Conservation (phyloP, 1,284 basidiomycete species). For the Melanopsichium pennsylvanicum region DNA sequence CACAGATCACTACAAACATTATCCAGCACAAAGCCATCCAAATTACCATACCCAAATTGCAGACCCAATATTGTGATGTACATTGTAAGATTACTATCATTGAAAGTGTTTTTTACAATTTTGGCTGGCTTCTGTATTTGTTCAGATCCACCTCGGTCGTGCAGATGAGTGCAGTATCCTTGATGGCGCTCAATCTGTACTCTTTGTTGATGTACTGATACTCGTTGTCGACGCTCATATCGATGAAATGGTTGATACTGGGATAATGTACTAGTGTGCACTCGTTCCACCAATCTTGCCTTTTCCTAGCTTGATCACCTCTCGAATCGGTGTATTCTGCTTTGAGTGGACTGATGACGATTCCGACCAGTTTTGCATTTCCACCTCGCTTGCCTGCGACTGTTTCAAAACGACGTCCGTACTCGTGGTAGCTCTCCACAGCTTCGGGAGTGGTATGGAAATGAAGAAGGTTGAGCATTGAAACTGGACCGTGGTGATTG, state of each 20-base stretch:
- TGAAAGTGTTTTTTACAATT: too few species aligned
- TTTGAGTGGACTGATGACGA: constrained; percentile 32
- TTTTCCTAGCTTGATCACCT: not conserved
- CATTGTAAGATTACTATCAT: too few species aligned
- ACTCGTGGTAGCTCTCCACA: constrained; percentile 38
- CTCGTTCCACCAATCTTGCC: constrained; percentile 48
- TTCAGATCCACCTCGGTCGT: constrained; percentile 32
- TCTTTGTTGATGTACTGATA: constrained; percentile 46
- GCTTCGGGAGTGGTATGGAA: constrained; percentile 23
- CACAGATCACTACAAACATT: not conserved
- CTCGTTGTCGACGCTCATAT: constrained; percentile 46
- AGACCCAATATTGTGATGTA: too few species aligned
- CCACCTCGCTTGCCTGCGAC: constrained; percentile 41
- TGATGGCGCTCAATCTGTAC: constrained; percentile 35
- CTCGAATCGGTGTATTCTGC: constrained; percentile 13
- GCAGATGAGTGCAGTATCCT: constrained; percentile 45
- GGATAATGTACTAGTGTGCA: constrained; percentile 46
- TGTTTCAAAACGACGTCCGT: constrained; percentile 35
- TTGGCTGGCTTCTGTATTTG: constrained; percentile 6
- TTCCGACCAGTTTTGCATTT: constrained; percentile 46
- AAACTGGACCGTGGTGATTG: constrained; percentile 24
- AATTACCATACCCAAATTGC: too few species aligned
- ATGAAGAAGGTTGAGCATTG: constrained; percentile 50
- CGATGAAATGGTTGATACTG: constrained; percentile 45
- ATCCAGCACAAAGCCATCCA: not conserved